These are phyloP conservation scores for Anthracocystis walkeri DNA, from an alignment of 1,284 basidiomycete species.

Conservation along the genomic window DNA sequence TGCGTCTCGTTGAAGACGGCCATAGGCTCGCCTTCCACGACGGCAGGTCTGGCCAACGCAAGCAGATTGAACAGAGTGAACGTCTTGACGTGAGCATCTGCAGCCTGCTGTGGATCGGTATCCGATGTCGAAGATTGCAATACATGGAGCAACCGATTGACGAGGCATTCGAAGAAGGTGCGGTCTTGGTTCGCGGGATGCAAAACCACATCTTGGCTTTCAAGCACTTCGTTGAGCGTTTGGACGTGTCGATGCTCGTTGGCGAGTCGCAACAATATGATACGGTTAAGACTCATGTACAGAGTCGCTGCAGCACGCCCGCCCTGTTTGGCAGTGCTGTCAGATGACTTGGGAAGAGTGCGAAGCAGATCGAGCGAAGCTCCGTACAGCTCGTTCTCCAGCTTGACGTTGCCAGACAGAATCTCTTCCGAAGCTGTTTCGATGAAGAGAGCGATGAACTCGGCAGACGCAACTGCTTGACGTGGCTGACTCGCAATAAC, in stretches of 20 bases:
- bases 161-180: slow-evolving; percentile 54
- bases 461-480: slow-evolving; percentile 11
- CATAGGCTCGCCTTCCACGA: slow-evolving; percentile 40
- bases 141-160: slow-evolving; percentile 37
- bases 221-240: slow-evolving; percentile 33
- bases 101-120: background rate
- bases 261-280: slow-evolving; percentile 43
- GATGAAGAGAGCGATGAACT: slow-evolving; percentile 35
- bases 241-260: slow-evolving; percentile 9
- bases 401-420: slow-evolving; percentile 18
- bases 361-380: slow-evolving; percentile 27
- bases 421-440: slow-evolving; percentile 52
- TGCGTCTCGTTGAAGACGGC: slow-evolving; percentile 26
- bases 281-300: slow-evolving; percentile 54
- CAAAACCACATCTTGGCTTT: slow-evolving; percentile 45
- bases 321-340: slow-evolving; percentile 2
- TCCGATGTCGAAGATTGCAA: slow-evolving; percentile 1
- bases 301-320: slow-evolving; percentile 23
- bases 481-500: slow-evolving; percentile 15
- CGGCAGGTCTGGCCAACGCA: slow-evolving; percentile 33
- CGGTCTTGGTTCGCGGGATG: slow-evolving; percentile 44
- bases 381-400: slow-evolving; percentile 35
- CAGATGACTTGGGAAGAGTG: slow-evolving; percentile 10
- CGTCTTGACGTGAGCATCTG: slow-evolving; percentile 22
- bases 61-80: slow-evolving; percentile 51